These are phyloP conservation scores for Diaporthe sp. DNA, from an alignment of 2,329 filamentous ascomycete species.

Conservation along the genomic window DNA sequence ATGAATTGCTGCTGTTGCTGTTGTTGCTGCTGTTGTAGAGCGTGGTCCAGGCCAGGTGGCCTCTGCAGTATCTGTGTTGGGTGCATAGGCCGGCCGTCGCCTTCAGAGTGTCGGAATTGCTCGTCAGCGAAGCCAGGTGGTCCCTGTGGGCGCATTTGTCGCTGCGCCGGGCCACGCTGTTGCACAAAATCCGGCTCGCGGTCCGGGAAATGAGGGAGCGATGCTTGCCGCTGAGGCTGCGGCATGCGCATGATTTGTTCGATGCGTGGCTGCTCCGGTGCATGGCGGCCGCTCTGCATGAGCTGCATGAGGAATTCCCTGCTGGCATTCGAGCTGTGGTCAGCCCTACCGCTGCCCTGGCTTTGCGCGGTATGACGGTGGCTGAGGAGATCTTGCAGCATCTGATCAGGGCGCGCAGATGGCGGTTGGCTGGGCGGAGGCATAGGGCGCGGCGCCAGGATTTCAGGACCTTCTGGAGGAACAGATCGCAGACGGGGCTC, in stretches of 20 bases:
- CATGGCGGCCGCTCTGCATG: conserved; percentile 72
- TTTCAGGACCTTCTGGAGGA: conserved; percentile 61
- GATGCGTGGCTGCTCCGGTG: conserved; percentile 62
- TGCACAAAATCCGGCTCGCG: conserved; percentile 62
- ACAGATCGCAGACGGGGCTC: conserved; percentile 56
- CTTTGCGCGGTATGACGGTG: conserved; percentile 69
- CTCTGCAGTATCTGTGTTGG: conserved; percentile 76
- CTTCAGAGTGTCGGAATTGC: conserved; percentile 62
- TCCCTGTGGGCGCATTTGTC: conserved; percentile 58
- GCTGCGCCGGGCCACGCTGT: conserved; percentile 52
- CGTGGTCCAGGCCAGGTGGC: conserved; percentile 69
- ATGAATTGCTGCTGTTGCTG: conserved; percentile 48
- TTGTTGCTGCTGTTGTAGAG: conserved; percentile 62
- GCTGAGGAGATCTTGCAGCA: conserved; percentile 71
- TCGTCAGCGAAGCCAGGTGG: conserved; percentile 69
- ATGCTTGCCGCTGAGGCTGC: conserved; percentile 64
- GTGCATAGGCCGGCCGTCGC: conserved; percentile 62
- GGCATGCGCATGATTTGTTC: conserved; percentile 68
- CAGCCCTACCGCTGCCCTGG: conserved; percentile 61
- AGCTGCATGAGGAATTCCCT: conserved; percentile 89
- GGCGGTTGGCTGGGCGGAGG: conserved; percentile 59
- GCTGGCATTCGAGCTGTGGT: conserved; percentile 59
- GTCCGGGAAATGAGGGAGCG: conserved; percentile 60
- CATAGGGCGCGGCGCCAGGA: conserved; percentile 63
- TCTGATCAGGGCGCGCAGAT: conserved; percentile 66